Base-by-base conservation (phyloP, 2,329 filamentous ascomycete genomes). In the Saccharata proteae region DNA sequence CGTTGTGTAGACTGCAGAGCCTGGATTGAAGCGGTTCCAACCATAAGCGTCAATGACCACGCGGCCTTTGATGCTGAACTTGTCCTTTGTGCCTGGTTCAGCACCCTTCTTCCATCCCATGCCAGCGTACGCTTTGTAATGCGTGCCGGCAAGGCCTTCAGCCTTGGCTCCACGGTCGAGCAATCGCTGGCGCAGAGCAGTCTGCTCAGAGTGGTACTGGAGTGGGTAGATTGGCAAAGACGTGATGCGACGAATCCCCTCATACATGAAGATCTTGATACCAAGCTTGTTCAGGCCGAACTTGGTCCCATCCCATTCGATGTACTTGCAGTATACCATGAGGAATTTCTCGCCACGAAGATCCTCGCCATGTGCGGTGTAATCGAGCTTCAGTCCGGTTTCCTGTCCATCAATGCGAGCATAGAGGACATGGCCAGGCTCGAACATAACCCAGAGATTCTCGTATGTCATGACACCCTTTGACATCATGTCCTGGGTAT, bases 1-100 rank as follows among this genome's bases (percentile, higher is more conserved):
- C 2, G 46, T 44, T 8, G 58, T 50, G 33, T 49, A 62, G 43
- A 61, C 42, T 7, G 51, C 42, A 13, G 48, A 39, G 36, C 58
- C 51, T 0, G 64, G 59, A 21, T 65, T 58, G 46, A 67, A 69
- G 2, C 47, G 48, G 23, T 55, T 73, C 71, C 33, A 69, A 21
- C 64, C 65, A 19, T 65, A 58, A 0, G 59, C 58, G 37, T 71
- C 67, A 26, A 71, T 62, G 24, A 71, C 58, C 16, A 71, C 59
- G 13, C 65, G 55, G 18, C 62, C 61, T 35, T 63, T 63, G 37
- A 68, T 46, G 35, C 51, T 55, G 36, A 55, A 57, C 37, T 60
- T 59, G 38, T 61, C 54, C 36, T 48, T 53, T 11, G 40, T 42
- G 4, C 49, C 49, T 35, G 40, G 40, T 17, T 40, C 43, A 5